Evolutionary conservation across 129 eudicot genomes (phyloP).

Genomic region (Flaveria brownii): DNA sequence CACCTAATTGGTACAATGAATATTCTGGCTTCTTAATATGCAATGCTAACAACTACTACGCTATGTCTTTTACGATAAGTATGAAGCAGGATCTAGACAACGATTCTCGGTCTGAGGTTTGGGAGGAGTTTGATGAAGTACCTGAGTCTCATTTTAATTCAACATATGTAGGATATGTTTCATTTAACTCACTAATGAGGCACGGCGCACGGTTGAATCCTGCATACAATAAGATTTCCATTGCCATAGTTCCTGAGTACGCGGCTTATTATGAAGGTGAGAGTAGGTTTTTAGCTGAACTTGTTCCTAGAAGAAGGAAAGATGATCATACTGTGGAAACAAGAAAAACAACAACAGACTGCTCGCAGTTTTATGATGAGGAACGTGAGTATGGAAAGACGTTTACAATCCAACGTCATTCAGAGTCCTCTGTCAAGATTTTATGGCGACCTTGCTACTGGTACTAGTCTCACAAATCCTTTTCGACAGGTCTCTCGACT

Average conservation of each 20-base stretch:
- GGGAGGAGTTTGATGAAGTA: not conserved
- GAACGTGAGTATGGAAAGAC: not conserved
- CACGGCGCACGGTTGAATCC: not conserved
- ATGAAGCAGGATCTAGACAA: not conserved
- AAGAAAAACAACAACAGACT: constrained; percentile 4
- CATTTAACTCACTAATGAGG: constrained; percentile 14
- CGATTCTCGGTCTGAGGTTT: not conserved
- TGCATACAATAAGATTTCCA: constrained; percentile 6
- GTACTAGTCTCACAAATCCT: not conserved
- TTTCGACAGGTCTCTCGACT: not conserved
- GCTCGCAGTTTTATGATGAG: constrained; percentile 9
- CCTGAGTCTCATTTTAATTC: not conserved
- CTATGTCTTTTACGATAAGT: not conserved
- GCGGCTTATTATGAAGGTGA: constrained; percentile 2
- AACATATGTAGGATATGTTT: constrained; percentile 21
- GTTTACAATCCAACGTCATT: constrained; percentile 11
- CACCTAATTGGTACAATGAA: not conserved
- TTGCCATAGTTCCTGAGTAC: not conserved
- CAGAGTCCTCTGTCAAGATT: constrained; percentile 14
- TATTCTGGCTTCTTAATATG: constrained; percentile 19
- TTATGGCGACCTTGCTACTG: constrained; percentile 9
- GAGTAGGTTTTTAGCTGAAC: constrained; percentile 9
- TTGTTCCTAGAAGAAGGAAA: constrained; percentile 20
- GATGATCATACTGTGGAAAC: not conserved
- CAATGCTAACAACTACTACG: not conserved